Evolutionary conservation across 2,329 filamentous ascomycete genomes (phyloP).

Genomic region (Ophiostoma sp.): DNA sequence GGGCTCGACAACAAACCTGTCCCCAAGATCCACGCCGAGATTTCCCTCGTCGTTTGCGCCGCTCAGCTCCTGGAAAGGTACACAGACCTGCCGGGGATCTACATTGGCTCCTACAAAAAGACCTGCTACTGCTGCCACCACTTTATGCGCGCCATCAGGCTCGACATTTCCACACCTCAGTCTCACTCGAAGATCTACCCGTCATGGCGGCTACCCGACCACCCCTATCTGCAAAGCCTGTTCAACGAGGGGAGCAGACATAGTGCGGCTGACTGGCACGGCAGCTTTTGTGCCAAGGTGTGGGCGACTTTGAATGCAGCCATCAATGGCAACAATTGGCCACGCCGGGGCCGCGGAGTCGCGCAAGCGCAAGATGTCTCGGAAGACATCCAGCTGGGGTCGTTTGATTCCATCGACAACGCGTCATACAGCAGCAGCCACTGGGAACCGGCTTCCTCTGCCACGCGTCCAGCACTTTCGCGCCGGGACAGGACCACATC

Average conservation of each 20-base stretch:
- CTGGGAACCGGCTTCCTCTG: no score
- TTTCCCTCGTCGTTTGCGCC: background rate
- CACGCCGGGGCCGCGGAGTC: no score
- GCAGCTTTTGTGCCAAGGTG: background rate
- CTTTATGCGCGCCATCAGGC: background rate
- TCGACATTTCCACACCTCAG: background rate
- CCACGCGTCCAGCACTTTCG: no score
- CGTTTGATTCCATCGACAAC: no score
- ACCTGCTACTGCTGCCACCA: background rate
- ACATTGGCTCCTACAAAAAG: constrained; percentile 5
- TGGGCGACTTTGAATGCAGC: background rate
- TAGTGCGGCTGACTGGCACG: background rate
- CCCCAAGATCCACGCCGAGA: background rate
- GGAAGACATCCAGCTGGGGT: no score
- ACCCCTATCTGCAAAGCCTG: background rate
- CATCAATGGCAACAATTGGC: no score
- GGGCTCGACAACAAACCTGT: background rate
- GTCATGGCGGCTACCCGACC: background rate
- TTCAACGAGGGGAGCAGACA: background rate
- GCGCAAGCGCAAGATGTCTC: no score
- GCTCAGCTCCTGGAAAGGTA: background rate
- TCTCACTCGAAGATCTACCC: background rate
- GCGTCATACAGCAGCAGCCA: no score
- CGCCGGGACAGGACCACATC: no score
- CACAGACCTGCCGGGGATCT: background rate